Evolutionary conservation across 805 yeast genomes (phyloP).

Genomic region (Zygoascus flipseniorum): DNA sequence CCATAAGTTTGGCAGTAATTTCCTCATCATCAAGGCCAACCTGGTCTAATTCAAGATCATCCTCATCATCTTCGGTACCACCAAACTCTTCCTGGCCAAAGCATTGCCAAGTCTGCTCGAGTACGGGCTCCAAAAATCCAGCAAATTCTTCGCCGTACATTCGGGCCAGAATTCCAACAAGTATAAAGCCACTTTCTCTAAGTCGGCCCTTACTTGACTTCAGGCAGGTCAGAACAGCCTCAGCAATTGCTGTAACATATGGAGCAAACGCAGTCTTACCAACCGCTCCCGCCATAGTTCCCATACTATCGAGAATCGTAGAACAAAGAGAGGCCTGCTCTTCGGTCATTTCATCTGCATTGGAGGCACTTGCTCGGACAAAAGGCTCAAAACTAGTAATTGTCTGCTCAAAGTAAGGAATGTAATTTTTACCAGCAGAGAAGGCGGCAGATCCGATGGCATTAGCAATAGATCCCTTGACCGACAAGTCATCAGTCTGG

Average conservation of each 20-base stretch:
- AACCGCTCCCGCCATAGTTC: conserved; percentile 94
- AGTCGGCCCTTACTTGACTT: conserved; percentile 72
- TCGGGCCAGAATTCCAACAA: conserved; percentile 87
- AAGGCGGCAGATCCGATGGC: conserved; percentile 97
- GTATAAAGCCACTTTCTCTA: conserved; percentile 91
- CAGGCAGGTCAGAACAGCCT: conserved; percentile 76
- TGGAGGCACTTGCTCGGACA: conserved; percentile 39
- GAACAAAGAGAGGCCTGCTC: conserved; percentile 90
- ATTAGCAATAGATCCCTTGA: conserved; percentile 64
- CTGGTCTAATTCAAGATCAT: conserved; percentile 35
- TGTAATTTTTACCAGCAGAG: conserved; percentile 82
- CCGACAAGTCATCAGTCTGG: conserved; percentile 46
- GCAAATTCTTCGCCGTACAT: conserved; percentile 88
- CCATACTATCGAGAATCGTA: conserved; percentile 82
- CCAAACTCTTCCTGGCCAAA: conserved; percentile 77
- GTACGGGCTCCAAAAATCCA: conserved; percentile 69
- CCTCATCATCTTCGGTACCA: conserved; percentile 26
- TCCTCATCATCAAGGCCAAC: conserved; percentile 36
- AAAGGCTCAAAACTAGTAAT: conserved; percentile 73
- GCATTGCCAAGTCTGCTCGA: conserved; percentile 78
- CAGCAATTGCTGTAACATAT: conserved; percentile 79
- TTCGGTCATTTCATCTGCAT: conserved; percentile 70
- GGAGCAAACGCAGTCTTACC: conserved; percentile 83
- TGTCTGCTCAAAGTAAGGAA: conserved; percentile 78
- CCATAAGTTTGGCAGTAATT: conserved; percentile 40